phyloP scores from a whole-genome alignment of 495 filamentous ascomycete genomes.

The Aspergillus leporis region DNA sequence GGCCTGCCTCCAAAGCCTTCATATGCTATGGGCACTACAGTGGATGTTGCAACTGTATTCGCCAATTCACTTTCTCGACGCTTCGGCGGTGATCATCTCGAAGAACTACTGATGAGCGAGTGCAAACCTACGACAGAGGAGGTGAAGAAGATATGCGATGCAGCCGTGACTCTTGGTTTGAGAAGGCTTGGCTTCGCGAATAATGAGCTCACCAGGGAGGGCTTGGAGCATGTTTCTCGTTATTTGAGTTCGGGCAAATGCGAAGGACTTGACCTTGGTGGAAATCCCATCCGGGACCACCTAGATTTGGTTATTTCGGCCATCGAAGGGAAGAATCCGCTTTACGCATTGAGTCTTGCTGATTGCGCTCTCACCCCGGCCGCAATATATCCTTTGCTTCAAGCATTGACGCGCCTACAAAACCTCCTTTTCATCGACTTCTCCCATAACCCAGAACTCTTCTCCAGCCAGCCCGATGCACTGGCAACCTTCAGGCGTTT shows the following conservation, averaged over 20 bases:
- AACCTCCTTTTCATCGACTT: conserved; percentile 87
- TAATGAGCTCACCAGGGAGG: conserved; percentile 71
- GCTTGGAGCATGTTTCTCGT: conserved; percentile 70
- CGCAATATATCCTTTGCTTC: conserved; percentile 73
- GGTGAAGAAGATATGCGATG: conserved; percentile 73
- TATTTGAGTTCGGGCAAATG: conserved; percentile 75
- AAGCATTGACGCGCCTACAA: conserved; percentile 67
- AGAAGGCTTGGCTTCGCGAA: conserved; percentile 78
- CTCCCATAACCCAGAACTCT: conserved; percentile 83
- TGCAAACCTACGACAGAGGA: conserved; percentile 70
- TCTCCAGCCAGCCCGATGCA: conserved; percentile 71
- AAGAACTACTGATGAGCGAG: conserved; percentile 81
- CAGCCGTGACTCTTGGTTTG: conserved; percentile 69
- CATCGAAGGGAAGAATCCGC: conserved; percentile 59
- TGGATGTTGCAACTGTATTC: conserved; percentile 61
- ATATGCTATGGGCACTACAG: conserved; percentile 13
- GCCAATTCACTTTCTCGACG: conserved; percentile 74
- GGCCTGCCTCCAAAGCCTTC: neutral
- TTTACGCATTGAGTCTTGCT: conserved; percentile 84
- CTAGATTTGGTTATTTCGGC: conserved; percentile 66
- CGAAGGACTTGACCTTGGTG: conserved; percentile 89
- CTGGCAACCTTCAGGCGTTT: conserved; percentile 77
- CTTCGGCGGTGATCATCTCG: conserved; percentile 71
- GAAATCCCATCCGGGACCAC: conserved; percentile 76
- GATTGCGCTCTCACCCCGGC: conserved; percentile 78